Evolutionary conservation across 2,329 filamentous ascomycete genomes (phyloP), one percentile per base, ranked within the genome.

Genomic region (Penicillium hesseltinei): DNA sequence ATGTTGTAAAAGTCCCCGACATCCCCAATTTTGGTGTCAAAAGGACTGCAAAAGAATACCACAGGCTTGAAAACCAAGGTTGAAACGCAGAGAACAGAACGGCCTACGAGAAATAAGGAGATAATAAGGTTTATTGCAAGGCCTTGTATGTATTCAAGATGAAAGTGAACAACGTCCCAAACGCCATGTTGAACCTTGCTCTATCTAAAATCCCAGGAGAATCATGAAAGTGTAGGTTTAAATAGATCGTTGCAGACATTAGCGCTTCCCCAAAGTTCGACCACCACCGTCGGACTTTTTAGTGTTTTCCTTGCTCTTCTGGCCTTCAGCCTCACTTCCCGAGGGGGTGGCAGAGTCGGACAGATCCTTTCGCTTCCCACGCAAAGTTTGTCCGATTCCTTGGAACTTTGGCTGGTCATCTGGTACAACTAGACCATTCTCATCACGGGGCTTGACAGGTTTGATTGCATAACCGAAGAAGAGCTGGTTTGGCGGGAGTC

Each of bases 401-500:
- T 88, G 85, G 74, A 96, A 96, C 65, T 86, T 86, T n/a, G 88
- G 88, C 62, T 86, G 84, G 58, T 82, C 81, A n/a, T 85, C 81
- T 60, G 86, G 83, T 17, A 75, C 70, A 38, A 85, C 82, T 58
- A 88, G 86, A 6, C 72, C 72, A 59, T 87, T 81, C 57, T 91
- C 86, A 36, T 85, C 88, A 56, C 88, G 86, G 9, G 90, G 90
- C 79, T 91, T 92, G 42, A 95, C 81, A 0, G 93, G 93, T 74
- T 89, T 96, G 71, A 96, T 84, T 69, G 96, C 89, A 69, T 97
- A 99, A 3, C 94, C 94, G 62, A 99, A 96, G 80, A 99, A 99
- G 5, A 99, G 81, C 76, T 97, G 96, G 68, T 94, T 94, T 0
- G 90, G 88, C 0, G 91, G 84, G 51, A 99, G 74, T 29, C 94